Conservation (phyloP, 495 filamentous ascomycete species). For the Corynascus novoguineensis region DNA sequence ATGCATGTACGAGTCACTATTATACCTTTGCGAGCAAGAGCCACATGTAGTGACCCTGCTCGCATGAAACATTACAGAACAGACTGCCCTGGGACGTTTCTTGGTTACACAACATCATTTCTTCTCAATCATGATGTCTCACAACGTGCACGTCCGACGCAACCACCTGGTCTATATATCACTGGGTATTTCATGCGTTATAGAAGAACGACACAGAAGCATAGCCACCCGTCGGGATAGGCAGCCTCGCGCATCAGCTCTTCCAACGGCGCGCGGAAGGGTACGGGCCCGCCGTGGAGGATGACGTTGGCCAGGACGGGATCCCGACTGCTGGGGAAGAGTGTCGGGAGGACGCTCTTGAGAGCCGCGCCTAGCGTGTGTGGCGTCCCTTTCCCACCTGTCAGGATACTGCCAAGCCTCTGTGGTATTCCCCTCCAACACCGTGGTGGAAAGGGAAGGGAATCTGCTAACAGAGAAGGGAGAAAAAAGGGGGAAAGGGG, state of each 20-base stretch:
- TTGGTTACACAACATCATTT: too few species aligned
- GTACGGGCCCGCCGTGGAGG: constrained; percentile 79
- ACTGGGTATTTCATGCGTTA: constrained; percentile 12
- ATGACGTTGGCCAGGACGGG: constrained; percentile 87
- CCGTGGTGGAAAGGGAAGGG: too few species aligned
- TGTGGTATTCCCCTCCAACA: too few species aligned
- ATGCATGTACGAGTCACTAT: too few species aligned
- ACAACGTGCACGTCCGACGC: neutral
- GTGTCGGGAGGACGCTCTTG: constrained; percentile 65
- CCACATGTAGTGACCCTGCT: too few species aligned
- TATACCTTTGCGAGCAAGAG: too few species aligned
- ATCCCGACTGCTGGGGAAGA: constrained; percentile 84
- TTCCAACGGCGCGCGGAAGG: constrained; percentile 75
- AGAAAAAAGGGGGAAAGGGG: neutral
- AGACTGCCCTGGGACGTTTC: too few species aligned
- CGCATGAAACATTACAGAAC: too few species aligned
- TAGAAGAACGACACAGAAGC: constrained; percentile 78
- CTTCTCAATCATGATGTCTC: too few species aligned
- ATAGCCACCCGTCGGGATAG: constrained; percentile 90
- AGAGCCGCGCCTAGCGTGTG: constrained; percentile 81
- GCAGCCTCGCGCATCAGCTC: constrained; percentile 75
- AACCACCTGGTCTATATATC: neutral
- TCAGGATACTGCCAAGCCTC: neutral
- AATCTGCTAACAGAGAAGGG: too few species aligned
- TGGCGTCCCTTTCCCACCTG: constrained; percentile 29